Conservation (phyloP, 768 basidiomycete species). For the Tulasnella calospora region DNA sequence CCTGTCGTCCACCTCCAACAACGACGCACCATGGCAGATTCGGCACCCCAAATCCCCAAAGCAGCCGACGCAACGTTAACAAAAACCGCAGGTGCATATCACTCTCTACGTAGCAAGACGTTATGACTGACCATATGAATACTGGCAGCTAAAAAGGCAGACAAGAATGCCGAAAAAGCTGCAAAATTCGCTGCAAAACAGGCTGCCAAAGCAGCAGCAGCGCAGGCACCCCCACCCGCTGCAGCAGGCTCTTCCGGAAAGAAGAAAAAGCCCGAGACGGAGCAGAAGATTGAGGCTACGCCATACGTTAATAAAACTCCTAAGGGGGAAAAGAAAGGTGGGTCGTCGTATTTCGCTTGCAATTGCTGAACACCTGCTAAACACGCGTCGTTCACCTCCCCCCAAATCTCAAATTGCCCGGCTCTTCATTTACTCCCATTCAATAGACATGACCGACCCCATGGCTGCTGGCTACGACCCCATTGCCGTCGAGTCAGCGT, state of each 20-base stretch:
- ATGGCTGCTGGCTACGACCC: constrained; percentile 96
- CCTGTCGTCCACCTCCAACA: background rate
- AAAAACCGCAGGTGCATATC: constrained; percentile 42
- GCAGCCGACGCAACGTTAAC: constrained; percentile 30
- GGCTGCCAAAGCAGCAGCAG: constrained; percentile 45
- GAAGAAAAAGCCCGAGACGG: constrained; percentile 55
- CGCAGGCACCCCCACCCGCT: constrained; percentile 33
- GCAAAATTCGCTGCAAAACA: constrained; percentile 63
- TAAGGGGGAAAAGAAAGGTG: constrained; percentile 91
- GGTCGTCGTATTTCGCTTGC: constrained; percentile 27
- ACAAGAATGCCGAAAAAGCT: constrained; percentile 56
- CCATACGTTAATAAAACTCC: constrained; percentile 87
- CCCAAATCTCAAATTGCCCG: background rate
- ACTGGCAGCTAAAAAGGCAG: constrained; percentile 71
- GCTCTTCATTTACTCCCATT: background rate
- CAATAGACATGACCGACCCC: constrained; percentile 72
- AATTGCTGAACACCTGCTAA: background rate
- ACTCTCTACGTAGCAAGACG: background rate
- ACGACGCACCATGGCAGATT: background rate
- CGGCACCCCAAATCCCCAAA: background rate
- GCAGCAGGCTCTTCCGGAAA: constrained; percentile 52
- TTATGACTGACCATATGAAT: constrained; percentile 5
- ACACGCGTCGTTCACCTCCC: background rate
- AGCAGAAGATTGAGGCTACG: constrained; percentile 62
- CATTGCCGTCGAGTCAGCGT: constrained; percentile 85